A percentile compares a stretch with the other conserved stretches of the same genome.
Evolutionary conservation across 805 yeast species (phyloP).

Genomic region (Myxozyma neglecta): DNA sequence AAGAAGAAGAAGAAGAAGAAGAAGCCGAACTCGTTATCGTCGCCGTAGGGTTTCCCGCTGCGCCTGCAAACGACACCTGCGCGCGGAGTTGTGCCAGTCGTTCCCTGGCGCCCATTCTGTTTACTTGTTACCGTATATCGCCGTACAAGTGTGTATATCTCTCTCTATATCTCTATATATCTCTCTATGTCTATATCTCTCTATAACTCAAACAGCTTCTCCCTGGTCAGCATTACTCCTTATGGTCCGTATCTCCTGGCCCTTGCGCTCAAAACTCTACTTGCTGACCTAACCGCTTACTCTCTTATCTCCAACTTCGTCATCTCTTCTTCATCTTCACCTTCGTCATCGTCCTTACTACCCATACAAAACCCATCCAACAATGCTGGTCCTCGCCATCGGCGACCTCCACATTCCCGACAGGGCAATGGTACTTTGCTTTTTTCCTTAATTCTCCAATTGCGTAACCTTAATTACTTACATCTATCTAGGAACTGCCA

Average conservation of each 20-base stretch:
- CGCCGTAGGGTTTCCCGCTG: neutral
- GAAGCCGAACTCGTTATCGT: slow-evolving; percentile 5
- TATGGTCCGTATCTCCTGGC: too few species aligned
- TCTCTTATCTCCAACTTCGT: neutral
- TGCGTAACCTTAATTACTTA: neutral
- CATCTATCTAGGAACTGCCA: slow-evolving; percentile 46
- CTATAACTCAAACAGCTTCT: too few species aligned
- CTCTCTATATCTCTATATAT: too few species aligned
- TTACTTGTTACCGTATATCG: too few species aligned
- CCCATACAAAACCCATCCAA: too few species aligned
- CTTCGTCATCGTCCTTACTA: neutral
- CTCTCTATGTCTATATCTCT: too few species aligned
- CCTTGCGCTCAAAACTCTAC: too few species aligned
- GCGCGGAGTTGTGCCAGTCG: neutral
- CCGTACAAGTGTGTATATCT: too few species aligned
- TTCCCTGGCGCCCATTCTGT: neutral
- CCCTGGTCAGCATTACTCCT: too few species aligned
- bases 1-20: slow-evolving; percentile 8
- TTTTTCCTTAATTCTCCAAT: neutral
- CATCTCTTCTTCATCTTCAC: neutral
- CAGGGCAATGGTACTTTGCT: slow-evolving; percentile 59
- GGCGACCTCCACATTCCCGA: slow-evolving; percentile 92
- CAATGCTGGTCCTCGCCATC: slow-evolving; percentile 75
- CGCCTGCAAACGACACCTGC: neutral
- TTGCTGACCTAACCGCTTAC: too few species aligned